These are phyloP conservation scores for Lablab purpureus DNA, from an alignment of 306 rosid species.

Conservation along the genomic window DNA sequence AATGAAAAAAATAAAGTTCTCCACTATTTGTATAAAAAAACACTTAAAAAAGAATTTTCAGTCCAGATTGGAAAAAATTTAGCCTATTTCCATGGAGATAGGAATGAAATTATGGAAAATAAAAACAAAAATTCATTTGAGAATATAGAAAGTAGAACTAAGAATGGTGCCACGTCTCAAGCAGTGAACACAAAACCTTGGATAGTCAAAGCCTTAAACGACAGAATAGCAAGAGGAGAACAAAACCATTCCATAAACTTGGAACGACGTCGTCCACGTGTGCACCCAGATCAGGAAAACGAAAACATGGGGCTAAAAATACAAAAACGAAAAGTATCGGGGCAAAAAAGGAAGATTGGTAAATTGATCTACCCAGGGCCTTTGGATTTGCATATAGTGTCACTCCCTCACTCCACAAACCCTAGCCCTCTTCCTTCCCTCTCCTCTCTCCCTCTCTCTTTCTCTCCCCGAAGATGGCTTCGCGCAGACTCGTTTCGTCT, in stretches of 20 bases:
- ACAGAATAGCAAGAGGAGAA: slow-evolving; percentile 1
- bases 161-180: slow-evolving; percentile 19
- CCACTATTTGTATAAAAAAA: too few relatives aligned
- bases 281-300: background rate
- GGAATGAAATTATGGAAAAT: background rate
- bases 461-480: slow-evolving; percentile 71
- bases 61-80: background rate
- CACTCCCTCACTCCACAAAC: slow-evolving; percentile 53
- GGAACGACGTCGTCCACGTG: slow-evolving; percentile 25
- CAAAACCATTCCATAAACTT: background rate
- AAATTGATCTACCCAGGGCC: background rate
- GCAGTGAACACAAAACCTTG: background rate
- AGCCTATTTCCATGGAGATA: background rate
- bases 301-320: background rate
- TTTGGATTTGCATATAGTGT: slow-evolving; percentile 41
- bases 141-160: background rate
- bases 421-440: slow-evolving; percentile 57
- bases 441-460: slow-evolving; percentile 15
- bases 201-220: slow-evolving; percentile 35
- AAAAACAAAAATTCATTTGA: background rate
- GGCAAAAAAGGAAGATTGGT: background rate
- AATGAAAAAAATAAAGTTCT: too few relatives aligned
- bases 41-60: too few relatives aligned
- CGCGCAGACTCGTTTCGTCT: slow-evolving; percentile 76
- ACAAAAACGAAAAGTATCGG: slow-evolving; percentile 14